Evolutionary conservation across 2,329 filamentous ascomycete species (phyloP), one percentile per base, ranked within the genome.

Genomic region (Fusarium proliferatum): DNA sequence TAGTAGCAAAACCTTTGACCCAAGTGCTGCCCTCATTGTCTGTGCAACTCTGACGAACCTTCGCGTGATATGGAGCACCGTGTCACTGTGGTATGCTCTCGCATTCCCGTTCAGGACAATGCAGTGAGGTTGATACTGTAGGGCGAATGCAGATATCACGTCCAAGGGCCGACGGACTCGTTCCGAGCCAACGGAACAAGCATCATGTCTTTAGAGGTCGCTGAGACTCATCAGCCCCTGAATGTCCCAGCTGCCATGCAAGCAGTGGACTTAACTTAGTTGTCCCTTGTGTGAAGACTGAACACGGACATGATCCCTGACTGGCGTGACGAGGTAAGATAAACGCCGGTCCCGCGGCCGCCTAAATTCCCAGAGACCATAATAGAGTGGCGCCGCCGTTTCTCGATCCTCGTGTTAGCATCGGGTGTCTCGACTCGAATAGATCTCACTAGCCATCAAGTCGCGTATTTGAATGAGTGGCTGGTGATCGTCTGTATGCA

Each of bases 261-360:
- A 19, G 58, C 46, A 41, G 60, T 41, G n/a, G 17, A 59, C 53
- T 63, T 56, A 17, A 55, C 53, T 63, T 52, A 33, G 51, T 42
- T 53, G 67, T 63, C 41, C 33, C 67, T 46, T 34, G 8, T 49
- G 30, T 36, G 41, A 34, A 45, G 16, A 57, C 48, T 36, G 55
- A 38, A 38, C 23, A 38, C 17, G 66, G 45, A 28, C 68, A 69
- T 46, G 65, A 58, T 60, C 61, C 46, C 52, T 60, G 69, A 67
- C 69, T 74, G 60, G 55, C 49, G 69, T 73, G 68, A 66, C 61
- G 60, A 61, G 48, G 39, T 68, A 38, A 76, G 48, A 74, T 65
- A 74, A 67, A 69, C 53, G 64, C 53, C 51, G 36, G 64, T 51
- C 45, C 51, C 39, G 45, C 57, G 71, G 63, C 58, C 55, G 57